Percentiles rank a stretch among this genome's conserved stretches.
Conservation (phyloP, 306 rosid genomes). For the Clitoria ternatea region DNA sequence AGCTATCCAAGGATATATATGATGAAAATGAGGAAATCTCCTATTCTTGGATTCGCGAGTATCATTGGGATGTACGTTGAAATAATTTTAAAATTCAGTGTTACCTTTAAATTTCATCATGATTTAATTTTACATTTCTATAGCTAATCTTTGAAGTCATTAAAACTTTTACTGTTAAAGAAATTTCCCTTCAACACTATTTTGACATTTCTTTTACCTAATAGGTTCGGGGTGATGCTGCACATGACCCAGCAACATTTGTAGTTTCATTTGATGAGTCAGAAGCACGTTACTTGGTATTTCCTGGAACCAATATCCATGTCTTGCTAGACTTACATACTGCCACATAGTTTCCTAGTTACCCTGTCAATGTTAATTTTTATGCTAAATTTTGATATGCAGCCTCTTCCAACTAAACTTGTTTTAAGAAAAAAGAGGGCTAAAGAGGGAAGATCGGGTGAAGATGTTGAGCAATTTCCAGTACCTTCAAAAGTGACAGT, state of each 20-base stretch:
- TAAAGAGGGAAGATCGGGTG: conserved; percentile 77
- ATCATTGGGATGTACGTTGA: conserved; percentile 83
- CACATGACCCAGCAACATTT: conserved; percentile 74
- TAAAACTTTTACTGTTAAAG: not conserved
- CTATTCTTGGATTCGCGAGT: conserved; percentile 89
- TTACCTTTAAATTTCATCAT: not conserved
- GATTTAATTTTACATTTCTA: not conserved
- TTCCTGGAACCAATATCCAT: conserved; percentile 13
- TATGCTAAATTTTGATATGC: conserved; percentile 29
- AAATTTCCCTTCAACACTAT: conserved; percentile 12
- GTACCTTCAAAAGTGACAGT: conserved; percentile 77
- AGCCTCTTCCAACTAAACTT: conserved; percentile 97
- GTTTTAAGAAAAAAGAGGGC: conserved; percentile 89
- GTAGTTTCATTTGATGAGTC: conserved; percentile 79
- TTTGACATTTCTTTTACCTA: conserved; percentile 4
- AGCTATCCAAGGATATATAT: conserved; percentile 82
- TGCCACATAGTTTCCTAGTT: not conserved
- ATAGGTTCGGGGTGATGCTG: conserved; percentile 88
- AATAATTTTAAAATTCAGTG: conserved; percentile 7
- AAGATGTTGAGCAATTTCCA: conserved; percentile 86
- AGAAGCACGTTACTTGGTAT: conserved; percentile 88
- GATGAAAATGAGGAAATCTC: conserved; percentile 85
- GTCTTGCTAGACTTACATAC: not conserved
- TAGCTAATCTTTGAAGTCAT: not conserved
- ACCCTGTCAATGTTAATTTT: conserved; percentile 9